These are phyloP conservation scores for Ceratobasidium sp. DNA, from an alignment of 1,284 basidiomycete genomes.

Conservation along the genomic window DNA sequence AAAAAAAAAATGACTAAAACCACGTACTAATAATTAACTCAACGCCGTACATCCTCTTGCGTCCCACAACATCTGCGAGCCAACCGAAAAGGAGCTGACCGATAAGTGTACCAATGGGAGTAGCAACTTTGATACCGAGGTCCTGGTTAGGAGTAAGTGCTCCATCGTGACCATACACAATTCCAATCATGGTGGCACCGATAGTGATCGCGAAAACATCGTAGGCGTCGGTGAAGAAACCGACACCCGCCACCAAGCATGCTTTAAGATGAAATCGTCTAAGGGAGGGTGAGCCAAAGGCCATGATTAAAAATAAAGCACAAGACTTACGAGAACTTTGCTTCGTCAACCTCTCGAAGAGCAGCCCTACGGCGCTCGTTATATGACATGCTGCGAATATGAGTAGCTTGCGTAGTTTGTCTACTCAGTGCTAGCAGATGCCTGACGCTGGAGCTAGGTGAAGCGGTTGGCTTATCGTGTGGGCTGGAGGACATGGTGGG, in stretches of 20 bases:
- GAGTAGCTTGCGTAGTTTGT: too few species aligned
- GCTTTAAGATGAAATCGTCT: slow-evolving; percentile 70
- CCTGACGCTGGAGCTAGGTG: too few species aligned
- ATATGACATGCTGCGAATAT: slow-evolving; percentile 46
- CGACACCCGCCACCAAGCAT: slow-evolving; percentile 78
- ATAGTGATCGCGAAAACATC: slow-evolving; percentile 69
- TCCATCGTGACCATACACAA: slow-evolving; percentile 63
- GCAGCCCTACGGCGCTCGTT: slow-evolving; percentile 73
- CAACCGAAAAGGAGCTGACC: slow-evolving; percentile 49
- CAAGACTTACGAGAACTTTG: slow-evolving; percentile 69
- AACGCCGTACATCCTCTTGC: slow-evolving; percentile 60
- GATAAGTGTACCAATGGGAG: slow-evolving; percentile 62
- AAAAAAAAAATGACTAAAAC: background rate
- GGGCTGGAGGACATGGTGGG: too few species aligned
- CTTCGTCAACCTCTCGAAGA: slow-evolving; percentile 80
- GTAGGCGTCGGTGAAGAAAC: slow-evolving; percentile 76
- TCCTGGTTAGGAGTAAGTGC: slow-evolving; percentile 71
- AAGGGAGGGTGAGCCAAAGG: slow-evolving; percentile 4
- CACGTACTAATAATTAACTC: slow-evolving; percentile 59
- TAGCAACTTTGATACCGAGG: slow-evolving; percentile 77
- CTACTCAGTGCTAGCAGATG: too few species aligned
- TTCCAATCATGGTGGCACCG: slow-evolving; percentile 79
- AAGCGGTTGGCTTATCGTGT: too few species aligned
- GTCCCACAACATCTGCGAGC: slow-evolving; percentile 51
- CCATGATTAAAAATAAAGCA: background rate